These are phyloP conservation scores for Leptomonas pyrrhocoris DNA, from an alignment of 208 protist species.

Conservation along the genomic window DNA sequence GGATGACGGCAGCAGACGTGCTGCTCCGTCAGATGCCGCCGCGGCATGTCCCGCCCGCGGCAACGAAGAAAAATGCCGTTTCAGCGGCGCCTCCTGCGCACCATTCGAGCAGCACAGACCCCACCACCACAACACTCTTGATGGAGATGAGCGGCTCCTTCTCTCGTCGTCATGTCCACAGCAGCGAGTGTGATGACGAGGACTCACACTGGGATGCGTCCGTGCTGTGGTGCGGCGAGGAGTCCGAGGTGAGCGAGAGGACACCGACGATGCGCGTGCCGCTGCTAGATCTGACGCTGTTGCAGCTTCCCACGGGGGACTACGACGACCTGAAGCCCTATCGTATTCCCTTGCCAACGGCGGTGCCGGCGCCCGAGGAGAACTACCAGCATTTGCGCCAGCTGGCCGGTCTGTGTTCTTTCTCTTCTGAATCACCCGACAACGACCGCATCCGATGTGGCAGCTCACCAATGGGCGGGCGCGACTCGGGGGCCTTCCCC, in stretches of 20 bases:
- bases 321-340: slow-evolving; percentile 22
- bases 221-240: slow-evolving; percentile 19
- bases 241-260: not conserved
- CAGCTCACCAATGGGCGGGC: not conserved
- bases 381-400: not conserved
- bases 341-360: slow-evolving; percentile 27
- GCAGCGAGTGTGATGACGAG: slow-evolving; percentile 11
- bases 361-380: slow-evolving; percentile 21
- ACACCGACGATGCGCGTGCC: slow-evolving; percentile 10
- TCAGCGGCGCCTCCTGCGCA: not conserved
- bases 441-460: not conserved
- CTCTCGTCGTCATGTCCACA: not conserved
- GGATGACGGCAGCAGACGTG: slow-evolving; percentile 7
- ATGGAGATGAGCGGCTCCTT: slow-evolving; percentile 5
- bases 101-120: not conserved
- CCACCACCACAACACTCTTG: not conserved
- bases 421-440: not conserved
- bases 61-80: not conserved
- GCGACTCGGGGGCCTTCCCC: not conserved
- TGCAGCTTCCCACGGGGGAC: slow-evolving; percentile 16
- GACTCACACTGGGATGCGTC: slow-evolving; percentile 18
- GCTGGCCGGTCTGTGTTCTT: not conserved
- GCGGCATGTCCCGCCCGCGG: not conserved
- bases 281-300: slow-evolving; percentile 16
- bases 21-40: slow-evolving; percentile 12